Evolutionary conservation across 2,329 filamentous ascomycete genomes (phyloP).

Genomic region (Boeremia lycopersici): DNA sequence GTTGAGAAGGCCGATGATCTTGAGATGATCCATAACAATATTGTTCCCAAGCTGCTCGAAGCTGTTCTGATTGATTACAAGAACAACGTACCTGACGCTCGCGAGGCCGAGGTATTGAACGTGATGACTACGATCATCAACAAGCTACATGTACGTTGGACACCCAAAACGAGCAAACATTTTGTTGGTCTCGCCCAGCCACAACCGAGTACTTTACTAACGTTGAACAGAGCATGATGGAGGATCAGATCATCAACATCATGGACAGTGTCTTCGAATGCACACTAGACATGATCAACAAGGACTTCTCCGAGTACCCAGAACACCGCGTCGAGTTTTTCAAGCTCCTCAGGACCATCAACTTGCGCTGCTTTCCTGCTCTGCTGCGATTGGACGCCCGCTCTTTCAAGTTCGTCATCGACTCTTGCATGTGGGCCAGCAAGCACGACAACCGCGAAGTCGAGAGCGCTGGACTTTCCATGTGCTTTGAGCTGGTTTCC

Average conservation of each 20-base stretch:
- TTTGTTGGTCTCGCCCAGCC: conserved; percentile 47
- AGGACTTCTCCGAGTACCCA: conserved; percentile 98
- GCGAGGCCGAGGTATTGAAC: conserved; percentile 94
- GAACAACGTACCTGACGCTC: conserved; percentile 91
- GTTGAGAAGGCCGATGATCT: conserved; percentile 97
- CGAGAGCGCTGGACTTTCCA: conserved; percentile 92
- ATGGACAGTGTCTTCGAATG: conserved; percentile 99
- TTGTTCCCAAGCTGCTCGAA: conserved; percentile 94
- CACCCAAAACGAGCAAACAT: conserved; percentile 58
- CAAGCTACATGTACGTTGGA: conserved; percentile 87
- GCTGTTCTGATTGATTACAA: conserved; percentile 96
- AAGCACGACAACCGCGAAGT: conserved; percentile 99
- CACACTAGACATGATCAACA: conserved; percentile 99
- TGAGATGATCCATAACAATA: conserved; percentile 88
- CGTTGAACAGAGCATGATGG: conserved; percentile 78
- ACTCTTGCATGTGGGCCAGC: conserved; percentile 99
- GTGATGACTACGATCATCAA: conserved; percentile 98
- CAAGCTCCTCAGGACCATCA: conserved; percentile 93
- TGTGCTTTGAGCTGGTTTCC: conserved; percentile 96
- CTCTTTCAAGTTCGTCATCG: conserved; percentile 99
- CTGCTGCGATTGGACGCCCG: conserved; percentile 91
- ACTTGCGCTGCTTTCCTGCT: conserved; percentile 94
- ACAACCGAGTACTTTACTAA: conserved; percentile 25
- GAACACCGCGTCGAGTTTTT: conserved; percentile 99
- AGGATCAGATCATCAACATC: conserved; percentile 94